A percentile compares a stretch with the other conserved stretches of the same genome.
These are phyloP conservation scores for Dillenia suffruticosa DNA, from an alignment of 164 flowering plant genomes.

Conservation along the genomic window DNA sequence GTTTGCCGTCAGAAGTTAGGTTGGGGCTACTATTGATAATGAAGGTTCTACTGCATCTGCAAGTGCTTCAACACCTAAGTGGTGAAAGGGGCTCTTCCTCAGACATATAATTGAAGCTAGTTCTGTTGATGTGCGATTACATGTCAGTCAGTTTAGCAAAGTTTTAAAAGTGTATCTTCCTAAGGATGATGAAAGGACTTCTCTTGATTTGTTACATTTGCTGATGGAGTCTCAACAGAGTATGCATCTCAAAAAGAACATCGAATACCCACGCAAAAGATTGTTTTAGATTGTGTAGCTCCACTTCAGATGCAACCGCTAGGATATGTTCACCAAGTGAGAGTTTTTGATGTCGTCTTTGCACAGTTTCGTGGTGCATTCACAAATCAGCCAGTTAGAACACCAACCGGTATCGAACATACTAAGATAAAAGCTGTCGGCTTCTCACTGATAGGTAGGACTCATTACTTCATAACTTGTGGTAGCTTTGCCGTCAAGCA, in stretches of 20 bases:
- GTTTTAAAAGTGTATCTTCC: conserved; percentile 23
- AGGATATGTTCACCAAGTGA: conserved; percentile 3
- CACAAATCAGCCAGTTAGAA: conserved; percentile 8
- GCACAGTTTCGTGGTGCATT: neutral
- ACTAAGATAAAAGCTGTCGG: too few species aligned
- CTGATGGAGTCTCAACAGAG: conserved; percentile 20
- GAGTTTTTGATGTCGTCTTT: conserved; percentile 3
- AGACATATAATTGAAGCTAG: conserved; percentile 22
- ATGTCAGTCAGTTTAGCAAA: conserved; percentile 23
- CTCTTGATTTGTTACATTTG: conserved; percentile 23
- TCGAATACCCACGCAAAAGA: conserved; percentile 15
- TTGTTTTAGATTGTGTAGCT: conserved; percentile 19
- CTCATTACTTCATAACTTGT: too few species aligned
- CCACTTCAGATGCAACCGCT: conserved; percentile 4
- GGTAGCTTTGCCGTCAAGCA: too few species aligned
- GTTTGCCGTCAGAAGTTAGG: conserved; percentile 11
- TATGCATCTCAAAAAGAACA: conserved; percentile 22
- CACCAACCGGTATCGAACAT: neutral
- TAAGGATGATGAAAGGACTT: conserved; percentile 17
- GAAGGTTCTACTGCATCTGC: neutral
- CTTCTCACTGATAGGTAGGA: too few species aligned
- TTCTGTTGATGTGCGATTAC: conserved; percentile 15
- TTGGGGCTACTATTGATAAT: conserved; percentile 9
- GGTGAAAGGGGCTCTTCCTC: conserved; percentile 21
- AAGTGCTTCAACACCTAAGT: conserved; percentile 12